Base-by-base conservation (phyloP, 1,284 basidiomycete genomes). In the Ustilago xerochloae region DNA sequence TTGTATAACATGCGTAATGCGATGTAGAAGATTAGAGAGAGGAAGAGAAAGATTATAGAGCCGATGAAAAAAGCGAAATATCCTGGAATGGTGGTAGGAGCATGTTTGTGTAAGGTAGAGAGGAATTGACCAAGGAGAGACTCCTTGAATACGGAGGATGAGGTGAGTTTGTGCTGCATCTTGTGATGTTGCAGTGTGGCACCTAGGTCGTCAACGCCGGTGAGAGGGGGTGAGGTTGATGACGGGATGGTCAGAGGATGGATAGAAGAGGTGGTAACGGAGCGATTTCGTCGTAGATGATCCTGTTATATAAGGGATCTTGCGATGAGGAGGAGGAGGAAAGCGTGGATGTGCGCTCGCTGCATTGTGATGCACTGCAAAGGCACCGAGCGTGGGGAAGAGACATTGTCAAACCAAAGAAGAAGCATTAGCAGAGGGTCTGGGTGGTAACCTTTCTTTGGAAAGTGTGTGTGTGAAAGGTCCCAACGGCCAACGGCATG, bases 1-100 rank as follows among this genome's bases (percentile, higher is more conserved):
- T 49, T 38, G 65, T 75, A 77, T 29, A 67, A 47, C 61, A 71
- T 33, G 26, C 48, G 55, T 30, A 66, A 39, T 15, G 53, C 8
- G 24, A 36, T 43, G 1, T n/a, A 56, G 51, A 58, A 26, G 35
- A 64, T 16, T 9, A 61, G 36, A 2, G 43, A 22, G 36, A 63
- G 10, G 2, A 60, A 45, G 10, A 48, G 7, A 1, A 45, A 26
- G 4, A 29, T 15, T 12, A 41, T 6, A 13, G 50, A 38, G 28
- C 46, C 65, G 24, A 58, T 46, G 8, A 41, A n/a, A 22, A 57
- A 18, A 0, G 3, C 38, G 24, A 68, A 15, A 22, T 18, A 51
- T 39, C 66, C 60, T 4, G 51, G 26, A 22, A 59, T 4, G 0
- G 60, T 69, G 16, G 54, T 51, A 0, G 65, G 65, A 2, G 49